These are phyloP conservation scores for Paramecium primaurelia DNA, from an alignment of 73 alveolate genomes.

Conservation along the genomic window DNA sequence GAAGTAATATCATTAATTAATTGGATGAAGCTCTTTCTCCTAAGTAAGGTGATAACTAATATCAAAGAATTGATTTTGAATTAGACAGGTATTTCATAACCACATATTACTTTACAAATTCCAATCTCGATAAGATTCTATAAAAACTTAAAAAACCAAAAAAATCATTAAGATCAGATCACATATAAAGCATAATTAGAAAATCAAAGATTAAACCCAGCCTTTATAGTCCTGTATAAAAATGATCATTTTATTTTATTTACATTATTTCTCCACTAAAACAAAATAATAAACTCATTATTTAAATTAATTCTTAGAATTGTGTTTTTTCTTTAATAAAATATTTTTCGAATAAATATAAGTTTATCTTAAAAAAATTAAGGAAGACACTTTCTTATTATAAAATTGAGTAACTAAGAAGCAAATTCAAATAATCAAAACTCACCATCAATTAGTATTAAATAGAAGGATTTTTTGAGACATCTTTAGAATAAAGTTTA, in stretches of 20 bases:
- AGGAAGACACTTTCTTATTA: no score
- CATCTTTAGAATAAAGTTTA: no score
- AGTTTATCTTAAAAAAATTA: no score
- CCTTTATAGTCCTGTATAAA: not conserved
- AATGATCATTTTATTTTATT: not conserved
- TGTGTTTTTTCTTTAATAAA: no score
- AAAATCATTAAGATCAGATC: not conserved
- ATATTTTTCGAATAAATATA: no score
- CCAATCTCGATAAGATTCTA: not conserved
- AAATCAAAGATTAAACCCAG: not conserved
- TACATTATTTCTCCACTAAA: not conserved
- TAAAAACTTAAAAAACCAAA: not conserved
- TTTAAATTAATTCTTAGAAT: not conserved
- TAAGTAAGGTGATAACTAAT: not conserved
- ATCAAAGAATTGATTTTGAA: not conserved
- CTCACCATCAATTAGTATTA: no score
- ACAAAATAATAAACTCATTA: not conserved
- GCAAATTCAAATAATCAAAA: no score
- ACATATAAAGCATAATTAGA: not conserved
- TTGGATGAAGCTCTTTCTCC: not conserved
- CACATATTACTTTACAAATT: not conserved
- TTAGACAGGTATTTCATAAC: constrained; percentile 11
- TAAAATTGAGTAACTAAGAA: no score
- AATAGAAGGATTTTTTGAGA: no score
- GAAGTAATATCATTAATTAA: not conserved